These are phyloP conservation scores for Annulohypoxylon maeteangense DNA, from an alignment of 495 filamentous ascomycete species.

Conservation along the genomic window DNA sequence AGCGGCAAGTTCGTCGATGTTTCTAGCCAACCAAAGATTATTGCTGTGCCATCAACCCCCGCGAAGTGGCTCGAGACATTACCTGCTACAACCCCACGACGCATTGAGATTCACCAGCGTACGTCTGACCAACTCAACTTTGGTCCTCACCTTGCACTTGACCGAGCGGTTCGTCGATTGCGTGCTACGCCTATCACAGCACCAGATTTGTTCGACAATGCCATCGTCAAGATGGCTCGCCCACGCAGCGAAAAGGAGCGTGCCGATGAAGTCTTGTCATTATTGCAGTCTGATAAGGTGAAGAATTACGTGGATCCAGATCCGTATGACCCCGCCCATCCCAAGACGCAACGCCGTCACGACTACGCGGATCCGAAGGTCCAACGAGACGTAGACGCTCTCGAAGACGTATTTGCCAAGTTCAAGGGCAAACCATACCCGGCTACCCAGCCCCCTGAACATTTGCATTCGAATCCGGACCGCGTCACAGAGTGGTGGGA, in stretches of 20 bases:
- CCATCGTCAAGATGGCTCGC: not conserved
- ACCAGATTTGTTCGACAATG: not conserved
- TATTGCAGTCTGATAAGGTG: conserved; percentile 50
- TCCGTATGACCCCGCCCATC: conserved; percentile 44
- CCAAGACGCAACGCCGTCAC: conserved; percentile 44
- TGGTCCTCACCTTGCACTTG: conserved; percentile 28
- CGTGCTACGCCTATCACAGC: not conserved
- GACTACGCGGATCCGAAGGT: conserved; percentile 49
- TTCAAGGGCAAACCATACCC: conserved; percentile 49
- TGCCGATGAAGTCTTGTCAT: conserved; percentile 33
- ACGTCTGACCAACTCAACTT: conserved; percentile 34
- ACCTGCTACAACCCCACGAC: conserved; percentile 31
- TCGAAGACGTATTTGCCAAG: conserved; percentile 46
- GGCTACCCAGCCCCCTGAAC: conserved; percentile 47
- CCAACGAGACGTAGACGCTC: conserved; percentile 42
- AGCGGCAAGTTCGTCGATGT: conserved; percentile 44
- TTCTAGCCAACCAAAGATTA: conserved; percentile 18
- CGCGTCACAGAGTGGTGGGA: conserved; percentile 46
- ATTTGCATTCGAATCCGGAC: conserved; percentile 37
- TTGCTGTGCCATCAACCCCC: conserved; percentile 33
- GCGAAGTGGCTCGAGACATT: conserved; percentile 39
- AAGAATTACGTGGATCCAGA: conserved; percentile 49
- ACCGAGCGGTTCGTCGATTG: conserved; percentile 38
- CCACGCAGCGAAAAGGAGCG: conserved; percentile 25
- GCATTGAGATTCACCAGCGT: conserved; percentile 50